A percentile compares a stretch with the other conserved stretches of the same genome.
These are phyloP conservation scores for Herpotrichia juniperi DNA, from an alignment of 2,329 filamentous ascomycete genomes.

Conservation along the genomic window DNA sequence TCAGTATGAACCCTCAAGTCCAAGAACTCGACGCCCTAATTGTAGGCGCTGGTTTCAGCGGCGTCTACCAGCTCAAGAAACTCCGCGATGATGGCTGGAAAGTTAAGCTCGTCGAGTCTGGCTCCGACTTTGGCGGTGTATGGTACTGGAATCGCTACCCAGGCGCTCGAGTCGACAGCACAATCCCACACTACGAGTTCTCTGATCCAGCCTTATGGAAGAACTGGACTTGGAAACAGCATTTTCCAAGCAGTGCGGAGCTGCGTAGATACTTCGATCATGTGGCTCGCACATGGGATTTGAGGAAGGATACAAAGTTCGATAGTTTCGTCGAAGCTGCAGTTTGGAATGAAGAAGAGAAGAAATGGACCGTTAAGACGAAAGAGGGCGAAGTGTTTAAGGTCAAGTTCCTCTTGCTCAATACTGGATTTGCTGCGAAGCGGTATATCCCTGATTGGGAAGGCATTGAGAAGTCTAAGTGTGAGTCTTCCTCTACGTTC, in stretches of 20 bases:
- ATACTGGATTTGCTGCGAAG: conserved; percentile 55
- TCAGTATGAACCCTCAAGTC: too few species aligned
- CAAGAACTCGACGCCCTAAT: too few species aligned
- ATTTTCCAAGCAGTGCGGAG: conserved; percentile 27
- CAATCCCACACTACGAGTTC: conserved; percentile 28
- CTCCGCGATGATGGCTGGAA: conserved; percentile 30
- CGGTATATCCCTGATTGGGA: conserved; percentile 49
- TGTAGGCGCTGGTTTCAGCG: too few species aligned
- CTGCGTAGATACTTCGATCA: conserved; percentile 25
- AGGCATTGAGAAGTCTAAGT: conserved; percentile 40
- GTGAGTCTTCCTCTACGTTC: too few species aligned
- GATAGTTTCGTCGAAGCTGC: conserved; percentile 51
- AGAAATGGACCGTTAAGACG: conserved; percentile 54
- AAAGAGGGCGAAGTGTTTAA: conserved; percentile 46
- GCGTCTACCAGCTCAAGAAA: conserved; percentile 31
- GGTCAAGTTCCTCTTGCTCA: conserved; percentile 54
- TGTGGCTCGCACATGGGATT: conserved; percentile 24
- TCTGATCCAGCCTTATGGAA: conserved; percentile 24
- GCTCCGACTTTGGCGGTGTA: conserved; percentile 24
- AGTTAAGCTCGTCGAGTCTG: conserved; percentile 27
- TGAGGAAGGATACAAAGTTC: conserved; percentile 42
- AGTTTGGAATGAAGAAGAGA: conserved; percentile 43
- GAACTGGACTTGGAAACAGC: conserved; percentile 24
- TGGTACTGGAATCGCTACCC: conserved; percentile 41
- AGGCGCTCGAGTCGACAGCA: conserved; percentile 32